phyloP scores from a whole-genome alignment of 352 stramenopile species.

The Saprolegnia parasitica region DNA sequence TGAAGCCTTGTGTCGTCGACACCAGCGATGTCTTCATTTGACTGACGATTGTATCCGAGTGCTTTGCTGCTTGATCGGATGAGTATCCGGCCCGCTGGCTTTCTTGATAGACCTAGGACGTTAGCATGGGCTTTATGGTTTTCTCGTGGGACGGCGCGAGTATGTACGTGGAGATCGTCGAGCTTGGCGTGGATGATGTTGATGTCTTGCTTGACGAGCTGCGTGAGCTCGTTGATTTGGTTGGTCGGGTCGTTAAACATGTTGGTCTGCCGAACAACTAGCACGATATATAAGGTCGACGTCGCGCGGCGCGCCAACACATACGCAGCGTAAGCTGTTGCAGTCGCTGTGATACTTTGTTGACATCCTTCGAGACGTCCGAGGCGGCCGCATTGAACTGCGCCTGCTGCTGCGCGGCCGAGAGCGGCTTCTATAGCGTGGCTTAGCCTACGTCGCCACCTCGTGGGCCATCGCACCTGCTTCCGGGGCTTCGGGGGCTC shows the following conservation, averaged over 20 bases:
- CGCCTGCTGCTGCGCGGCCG: slow-evolving; percentile 59
- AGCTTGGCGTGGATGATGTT: slow-evolving; percentile 82
- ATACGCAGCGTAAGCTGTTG: slow-evolving; percentile 74
- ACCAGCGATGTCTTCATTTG: slow-evolving; percentile 84
- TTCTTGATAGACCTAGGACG: slow-evolving; percentile 58
- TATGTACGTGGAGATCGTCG: slow-evolving; percentile 65
- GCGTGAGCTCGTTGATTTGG: slow-evolving; percentile 76
- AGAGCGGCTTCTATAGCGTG: slow-evolving; percentile 41
- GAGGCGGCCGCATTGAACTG: slow-evolving; percentile 77
- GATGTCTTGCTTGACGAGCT: slow-evolving; percentile 83
- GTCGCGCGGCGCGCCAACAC: slow-evolving; percentile 26
- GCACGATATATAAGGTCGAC: background rate
- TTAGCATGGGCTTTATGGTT: background rate
- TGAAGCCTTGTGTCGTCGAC: slow-evolving; percentile 71
- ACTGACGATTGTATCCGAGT: slow-evolving; percentile 77
- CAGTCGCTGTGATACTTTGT: slow-evolving; percentile 70
- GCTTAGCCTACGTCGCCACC: background rate
- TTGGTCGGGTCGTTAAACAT: slow-evolving; percentile 86
- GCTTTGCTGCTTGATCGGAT: slow-evolving; percentile 66
- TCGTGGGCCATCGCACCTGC: slow-evolving; percentile 31
- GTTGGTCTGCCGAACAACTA: slow-evolving; percentile 84
- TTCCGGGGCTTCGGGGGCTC: slow-evolving; percentile 27
- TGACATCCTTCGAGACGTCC: slow-evolving; percentile 79
- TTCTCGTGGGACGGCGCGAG: background rate
- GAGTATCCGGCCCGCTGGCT: slow-evolving; percentile 51